Conservation (phyloP, 2,329 filamentous ascomycete species). For the Stachybotrys echinatus region DNA sequence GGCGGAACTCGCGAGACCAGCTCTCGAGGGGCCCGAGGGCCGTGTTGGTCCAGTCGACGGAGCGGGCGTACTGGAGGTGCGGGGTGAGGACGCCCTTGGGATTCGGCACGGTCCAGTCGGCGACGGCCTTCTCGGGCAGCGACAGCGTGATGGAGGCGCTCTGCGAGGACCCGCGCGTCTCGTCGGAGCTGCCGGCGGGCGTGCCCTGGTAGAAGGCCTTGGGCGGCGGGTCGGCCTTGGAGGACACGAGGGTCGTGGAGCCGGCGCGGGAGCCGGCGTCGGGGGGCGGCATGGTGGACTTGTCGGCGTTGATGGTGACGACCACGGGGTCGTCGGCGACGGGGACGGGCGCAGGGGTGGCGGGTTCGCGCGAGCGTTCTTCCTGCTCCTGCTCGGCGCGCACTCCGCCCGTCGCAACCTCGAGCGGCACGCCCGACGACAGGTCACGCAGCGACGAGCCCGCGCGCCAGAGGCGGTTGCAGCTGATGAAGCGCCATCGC, state of each 20-base stretch:
- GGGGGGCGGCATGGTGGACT: not conserved
- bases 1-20: slow-evolving; percentile 40
- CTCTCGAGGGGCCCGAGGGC: slow-evolving; percentile 35
- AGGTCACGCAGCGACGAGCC: not conserved
- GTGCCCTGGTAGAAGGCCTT: slow-evolving; percentile 2
- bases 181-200: slow-evolving; percentile 18
- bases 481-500: slow-evolving; percentile 35
- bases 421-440: slow-evolving; percentile 1
- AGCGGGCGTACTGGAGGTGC: slow-evolving; percentile 21
- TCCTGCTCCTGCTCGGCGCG: not conserved
- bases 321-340: not conserved
- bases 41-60: slow-evolving; percentile 36
- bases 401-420: not conserved
- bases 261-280: not conserved
- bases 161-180: slow-evolving; percentile 17
- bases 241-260: not conserved
- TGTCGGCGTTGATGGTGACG: not conserved
- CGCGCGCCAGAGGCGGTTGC: slow-evolving; percentile 27
- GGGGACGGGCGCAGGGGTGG: not conserved
- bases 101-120: slow-evolving; percentile 25
- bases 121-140: slow-evolving; percentile 25
- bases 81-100: slow-evolving; percentile 23
- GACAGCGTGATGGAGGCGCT: slow-evolving; percentile 21
- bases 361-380: not conserved
- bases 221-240: not conserved